A percentile compares a stretch with the other conserved stretches of the same genome.
phyloP scores from a whole-genome alignment of 495 filamentous ascomycete species.

The Ascobolus immersus region DNA sequence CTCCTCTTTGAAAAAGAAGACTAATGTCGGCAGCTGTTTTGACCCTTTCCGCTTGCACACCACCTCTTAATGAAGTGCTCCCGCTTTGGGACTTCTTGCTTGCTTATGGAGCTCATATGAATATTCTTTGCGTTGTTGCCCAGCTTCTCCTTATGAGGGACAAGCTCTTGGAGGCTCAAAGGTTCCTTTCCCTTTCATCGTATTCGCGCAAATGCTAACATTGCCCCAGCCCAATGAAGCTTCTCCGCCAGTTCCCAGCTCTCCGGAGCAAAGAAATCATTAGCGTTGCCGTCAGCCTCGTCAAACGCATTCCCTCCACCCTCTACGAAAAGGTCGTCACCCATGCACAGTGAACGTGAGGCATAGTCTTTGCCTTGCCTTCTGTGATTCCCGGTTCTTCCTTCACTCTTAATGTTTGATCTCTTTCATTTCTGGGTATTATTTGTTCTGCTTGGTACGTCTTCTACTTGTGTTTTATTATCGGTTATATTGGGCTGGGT shows the following conservation, averaged over 20 bases:
- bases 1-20: slow-evolving; percentile 3
- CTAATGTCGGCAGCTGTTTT: slow-evolving; percentile 33
- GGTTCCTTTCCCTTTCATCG: slow-evolving; percentile 27
- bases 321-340: slow-evolving; percentile 68
- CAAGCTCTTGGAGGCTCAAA: slow-evolving; percentile 51
- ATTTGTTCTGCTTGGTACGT: no score
- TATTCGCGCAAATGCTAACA: slow-evolving; percentile 2
- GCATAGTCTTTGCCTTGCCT: no score
- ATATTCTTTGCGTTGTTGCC: slow-evolving; percentile 92
- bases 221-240: slow-evolving; percentile 53
- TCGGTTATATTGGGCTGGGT: no score
- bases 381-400: no score
- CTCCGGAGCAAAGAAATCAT: slow-evolving; percentile 63
- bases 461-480: no score
- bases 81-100: slow-evolving; percentile 96
- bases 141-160: slow-evolving; percentile 76
- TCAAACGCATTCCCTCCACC: slow-evolving; percentile 64
- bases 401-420: no score
- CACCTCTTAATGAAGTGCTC: slow-evolving; percentile 83
- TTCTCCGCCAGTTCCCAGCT: slow-evolving; percentile 69
- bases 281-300: slow-evolving; percentile 46
- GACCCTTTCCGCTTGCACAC: slow-evolving; percentile 85
- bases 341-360: slow-evolving; percentile 44
- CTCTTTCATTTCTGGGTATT: no score
- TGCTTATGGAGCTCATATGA: slow-evolving; percentile 80